These are phyloP conservation scores for Ustilago bromivora DNA, from an alignment of 1,284 basidiomycete genomes.

Conservation along the genomic window DNA sequence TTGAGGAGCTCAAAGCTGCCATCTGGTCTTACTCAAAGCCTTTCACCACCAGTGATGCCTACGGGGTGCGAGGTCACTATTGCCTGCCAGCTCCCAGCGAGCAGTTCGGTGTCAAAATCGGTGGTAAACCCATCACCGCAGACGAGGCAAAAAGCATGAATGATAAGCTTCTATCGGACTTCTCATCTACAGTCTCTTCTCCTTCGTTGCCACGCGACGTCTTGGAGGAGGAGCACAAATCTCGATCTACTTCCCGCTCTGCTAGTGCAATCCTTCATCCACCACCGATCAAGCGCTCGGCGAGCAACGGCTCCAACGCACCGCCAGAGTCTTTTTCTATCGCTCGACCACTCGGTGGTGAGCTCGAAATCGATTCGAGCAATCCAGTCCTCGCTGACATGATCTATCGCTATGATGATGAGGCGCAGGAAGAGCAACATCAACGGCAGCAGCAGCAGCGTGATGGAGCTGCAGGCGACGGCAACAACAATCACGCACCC, in stretches of 20 bases:
- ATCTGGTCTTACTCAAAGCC: slow-evolving; percentile 45
- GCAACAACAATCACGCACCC: background rate
- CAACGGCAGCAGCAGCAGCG: slow-evolving; percentile 5
- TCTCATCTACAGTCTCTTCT: slow-evolving; percentile 20
- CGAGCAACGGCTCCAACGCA: slow-evolving; percentile 23
- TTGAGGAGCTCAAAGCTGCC: slow-evolving; percentile 29
- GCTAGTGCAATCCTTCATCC: slow-evolving; percentile 20
- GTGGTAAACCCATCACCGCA: slow-evolving; percentile 23
- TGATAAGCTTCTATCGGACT: slow-evolving; percentile 20
- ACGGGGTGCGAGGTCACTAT: slow-evolving; percentile 26
- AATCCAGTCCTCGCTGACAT: slow-evolving; percentile 53
- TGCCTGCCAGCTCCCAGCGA: slow-evolving; percentile 37
- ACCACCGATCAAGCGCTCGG: slow-evolving; percentile 29
- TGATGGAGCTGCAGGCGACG: background rate
- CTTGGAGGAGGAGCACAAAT: slow-evolving; percentile 26
- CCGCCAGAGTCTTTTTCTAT: slow-evolving; percentile 30
- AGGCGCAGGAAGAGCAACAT: slow-evolving; percentile 28
- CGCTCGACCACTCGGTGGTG: slow-evolving; percentile 32
- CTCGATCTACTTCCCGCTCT: slow-evolving; percentile 8
- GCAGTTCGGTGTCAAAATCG: slow-evolving; percentile 23
- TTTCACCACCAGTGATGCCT: slow-evolving; percentile 39
- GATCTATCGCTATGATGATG: slow-evolving; percentile 53
- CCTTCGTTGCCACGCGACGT: slow-evolving; percentile 31
- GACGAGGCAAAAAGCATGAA: slow-evolving; percentile 21
- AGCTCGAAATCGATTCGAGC: slow-evolving; percentile 52